phyloP scores from a whole-genome alignment of 345 rosid genomes.

The Excoecaria cochinchinensis region DNA sequence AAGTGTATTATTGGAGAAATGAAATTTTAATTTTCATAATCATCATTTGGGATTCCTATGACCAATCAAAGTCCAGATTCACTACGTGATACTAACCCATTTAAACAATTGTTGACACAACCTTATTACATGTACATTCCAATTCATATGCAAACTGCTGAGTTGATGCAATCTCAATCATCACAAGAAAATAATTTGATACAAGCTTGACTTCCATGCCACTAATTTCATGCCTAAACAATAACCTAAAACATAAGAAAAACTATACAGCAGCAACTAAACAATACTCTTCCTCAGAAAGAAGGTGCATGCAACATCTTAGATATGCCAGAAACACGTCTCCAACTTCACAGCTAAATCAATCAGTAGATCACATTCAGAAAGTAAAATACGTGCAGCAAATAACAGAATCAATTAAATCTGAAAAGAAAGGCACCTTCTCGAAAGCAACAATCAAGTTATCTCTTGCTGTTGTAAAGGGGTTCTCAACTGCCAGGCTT shows the following conservation, averaged over 20 bases:
- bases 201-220: neutral
- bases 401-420: neutral
- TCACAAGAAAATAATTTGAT: too few species aligned
- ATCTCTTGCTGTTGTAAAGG: slow-evolving; percentile 94
- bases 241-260: neutral
- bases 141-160: neutral
- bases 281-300: neutral
- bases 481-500: slow-evolving; percentile 88
- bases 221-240: neutral
- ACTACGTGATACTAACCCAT: neutral
- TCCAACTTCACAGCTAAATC: neutral
- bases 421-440: slow-evolving; percentile 48
- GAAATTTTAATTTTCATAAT: neutral
- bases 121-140: neutral
- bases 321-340: neutral
- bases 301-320: neutral
- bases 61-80: neutral
- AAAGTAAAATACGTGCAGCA: neutral
- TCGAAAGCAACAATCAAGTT: slow-evolving; percentile 96
- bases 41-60: neutral
- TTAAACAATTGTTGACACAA: neutral
- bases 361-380: neutral
- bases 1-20: neutral
- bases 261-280: neutral
- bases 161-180: neutral